Evolutionary conservation across 805 yeast genomes (phyloP), one percentile per base, ranked within the genome.

Genomic region (Clavispora santaluciae): DNA sequence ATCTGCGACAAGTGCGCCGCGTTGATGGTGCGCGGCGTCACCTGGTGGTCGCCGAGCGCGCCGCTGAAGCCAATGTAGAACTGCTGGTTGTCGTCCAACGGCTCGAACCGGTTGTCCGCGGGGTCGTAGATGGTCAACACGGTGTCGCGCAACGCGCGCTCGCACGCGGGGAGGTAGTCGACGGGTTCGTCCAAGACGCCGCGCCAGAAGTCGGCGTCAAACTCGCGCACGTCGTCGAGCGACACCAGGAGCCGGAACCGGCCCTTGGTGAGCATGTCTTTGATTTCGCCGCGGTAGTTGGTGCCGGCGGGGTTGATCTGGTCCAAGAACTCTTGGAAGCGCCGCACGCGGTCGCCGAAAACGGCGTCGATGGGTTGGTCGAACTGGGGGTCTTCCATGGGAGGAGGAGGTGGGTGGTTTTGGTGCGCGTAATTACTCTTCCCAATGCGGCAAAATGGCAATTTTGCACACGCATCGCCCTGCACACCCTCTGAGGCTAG

Each of bases 111-210:
- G 35, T 74, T 73, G 45, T 76, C 75, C 17, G 70, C 69, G 3
- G 81, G 80, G 55, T 83, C 87, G 54, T 83, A 79, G 21, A 88
- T 73, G 0, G 90, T 79, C 56, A 76, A 63, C 9, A 90, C 87
- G 10, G 89, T 75, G 45, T 88, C 96, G 43, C 85, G 73, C 31
- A 93, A 67, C 1, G 96, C 97, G 41, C 83, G 73, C 57, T 90
- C 95, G 41, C 90, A 82, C 6, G 98, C 88, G 5, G 97, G 97
- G 22, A 91, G 67, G 53, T 61, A 90, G 40, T 88, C 96, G 1
- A 95, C 80, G 0, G 99, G 99, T 16, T 68, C 68, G 41, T 77
- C 69, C 40, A 93, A 64, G 8, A 89, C 56, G 3, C 98, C 95
- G 2, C 61, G 59, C 85, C 97, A 93, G 49, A 81, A 78, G 1